Conservation (phyloP, 768 basidiomycete genomes). For the Sporobolomyces pararoseus region DNA sequence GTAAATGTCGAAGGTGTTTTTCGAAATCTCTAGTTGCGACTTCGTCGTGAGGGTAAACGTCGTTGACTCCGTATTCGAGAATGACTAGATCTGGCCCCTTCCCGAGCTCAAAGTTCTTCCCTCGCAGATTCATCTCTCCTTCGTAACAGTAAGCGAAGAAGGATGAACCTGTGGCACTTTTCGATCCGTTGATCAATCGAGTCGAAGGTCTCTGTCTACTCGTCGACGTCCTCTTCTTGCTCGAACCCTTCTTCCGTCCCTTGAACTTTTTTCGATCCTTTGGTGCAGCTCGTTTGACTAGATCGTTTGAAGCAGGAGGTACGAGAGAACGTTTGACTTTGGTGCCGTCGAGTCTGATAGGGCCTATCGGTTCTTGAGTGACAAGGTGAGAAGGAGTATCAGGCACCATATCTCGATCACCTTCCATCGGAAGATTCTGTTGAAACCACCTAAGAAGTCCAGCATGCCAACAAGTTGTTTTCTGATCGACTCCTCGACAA, state of each 20-base stretch:
- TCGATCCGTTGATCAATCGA: constrained; percentile 91
- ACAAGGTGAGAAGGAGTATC: constrained; percentile 7
- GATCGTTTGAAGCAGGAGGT: neutral
- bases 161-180: constrained; percentile 78
- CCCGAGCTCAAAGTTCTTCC: constrained; percentile 78
- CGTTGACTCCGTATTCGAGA: constrained; percentile 85
- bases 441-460: constrained; percentile 33
- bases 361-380: neutral
- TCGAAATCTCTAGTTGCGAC: constrained; percentile 55
- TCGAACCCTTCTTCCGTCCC: constrained; percentile 21
- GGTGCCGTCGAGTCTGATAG: neutral
- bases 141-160: constrained; percentile 90
- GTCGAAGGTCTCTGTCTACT: constrained; percentile 61
- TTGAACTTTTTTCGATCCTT: constrained; percentile 4
- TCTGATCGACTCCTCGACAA: constrained; percentile 38
- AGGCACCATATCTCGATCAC: constrained; percentile 28
- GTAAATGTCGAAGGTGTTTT: constrained; percentile 51
- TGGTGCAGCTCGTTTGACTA: constrained; percentile 8
- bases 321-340: neutral
- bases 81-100: constrained; percentile 87
- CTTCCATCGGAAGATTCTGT: constrained; percentile 30
- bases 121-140: constrained; percentile 82
- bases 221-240: neutral
- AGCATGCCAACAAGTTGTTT: constrained; percentile 36
- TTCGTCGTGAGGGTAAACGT: constrained; percentile 64